A percentile compares a stretch with the other conserved stretches of the same genome.
Evolutionary conservation across 202 grass and related monocot species (phyloP).

Genomic region (Schoenoplectus tabernaemontani): DNA sequence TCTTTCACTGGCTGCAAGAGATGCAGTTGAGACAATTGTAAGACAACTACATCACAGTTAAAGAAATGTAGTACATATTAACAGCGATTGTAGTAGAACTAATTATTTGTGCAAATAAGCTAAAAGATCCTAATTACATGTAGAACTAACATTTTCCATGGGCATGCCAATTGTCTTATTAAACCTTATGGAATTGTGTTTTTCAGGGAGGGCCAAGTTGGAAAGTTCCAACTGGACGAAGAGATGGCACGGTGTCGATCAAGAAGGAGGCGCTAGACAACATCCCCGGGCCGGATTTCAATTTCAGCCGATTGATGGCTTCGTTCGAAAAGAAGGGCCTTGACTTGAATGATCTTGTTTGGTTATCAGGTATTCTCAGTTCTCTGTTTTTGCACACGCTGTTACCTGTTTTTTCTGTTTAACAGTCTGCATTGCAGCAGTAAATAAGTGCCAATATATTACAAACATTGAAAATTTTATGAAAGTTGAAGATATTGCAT

Average conservation of each 20-base stretch:
- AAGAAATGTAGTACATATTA: no score
- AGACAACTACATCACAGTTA: conserved; percentile 3
- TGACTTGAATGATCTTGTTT: conserved; percentile 62
- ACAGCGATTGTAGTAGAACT: no score
- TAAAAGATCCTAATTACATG: no score
- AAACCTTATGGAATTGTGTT: background rate
- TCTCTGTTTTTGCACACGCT: background rate
- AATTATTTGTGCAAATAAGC: no score
- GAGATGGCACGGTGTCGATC: conserved; percentile 64
- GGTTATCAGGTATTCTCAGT: conserved; percentile 49
- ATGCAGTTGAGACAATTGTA: conserved; percentile 59
- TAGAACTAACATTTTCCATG: background rate
- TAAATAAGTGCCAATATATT: background rate
- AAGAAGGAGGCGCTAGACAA: conserved; percentile 58
- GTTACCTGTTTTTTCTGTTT: background rate
- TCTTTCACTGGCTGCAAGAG: conserved; percentile 55
- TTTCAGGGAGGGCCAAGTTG: conserved; percentile 73
- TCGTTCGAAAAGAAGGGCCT: conserved; percentile 70
- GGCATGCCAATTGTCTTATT: background rate
- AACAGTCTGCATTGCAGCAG: no score
- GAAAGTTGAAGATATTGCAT: background rate
- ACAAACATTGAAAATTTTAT: background rate
- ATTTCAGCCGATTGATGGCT: conserved; percentile 50
- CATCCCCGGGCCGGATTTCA: conserved; percentile 55
- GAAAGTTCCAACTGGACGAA: conserved; percentile 70